Conservation (phyloP, 768 basidiomycete species). For the Termitomyces sp. region DNA sequence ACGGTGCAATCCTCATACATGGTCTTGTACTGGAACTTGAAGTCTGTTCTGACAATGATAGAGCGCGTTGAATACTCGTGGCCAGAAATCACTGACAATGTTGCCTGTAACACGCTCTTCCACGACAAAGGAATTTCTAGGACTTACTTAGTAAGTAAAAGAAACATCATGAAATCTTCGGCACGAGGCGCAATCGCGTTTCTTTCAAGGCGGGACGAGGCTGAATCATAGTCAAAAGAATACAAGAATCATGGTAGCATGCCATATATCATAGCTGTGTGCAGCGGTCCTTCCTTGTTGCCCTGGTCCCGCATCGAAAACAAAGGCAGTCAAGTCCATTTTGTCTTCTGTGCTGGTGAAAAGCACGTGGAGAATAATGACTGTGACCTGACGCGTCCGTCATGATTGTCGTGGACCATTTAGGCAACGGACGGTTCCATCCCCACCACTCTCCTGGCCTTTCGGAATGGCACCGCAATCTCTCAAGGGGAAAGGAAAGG, state of each 20-base stretch:
- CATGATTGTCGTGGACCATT: background rate
- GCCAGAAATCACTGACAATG: background rate
- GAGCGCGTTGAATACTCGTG: background rate
- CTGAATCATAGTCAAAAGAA: background rate
- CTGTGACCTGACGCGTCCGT: background rate
- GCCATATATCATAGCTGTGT: background rate
- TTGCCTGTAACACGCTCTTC: background rate
- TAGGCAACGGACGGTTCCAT: too few species aligned
- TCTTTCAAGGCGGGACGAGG: background rate
- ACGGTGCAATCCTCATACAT: background rate
- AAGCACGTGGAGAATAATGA: background rate
- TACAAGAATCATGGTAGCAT: background rate
- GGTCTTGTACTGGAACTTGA: background rate
- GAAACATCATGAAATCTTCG: background rate
- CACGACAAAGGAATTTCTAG: background rate
- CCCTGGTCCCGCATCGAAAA: background rate
- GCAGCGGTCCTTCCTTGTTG: background rate
- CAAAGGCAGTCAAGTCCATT: too few species aligned
- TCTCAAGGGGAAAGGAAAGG: constrained; percentile 4
- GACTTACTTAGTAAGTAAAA: background rate
- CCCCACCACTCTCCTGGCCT: background rate
- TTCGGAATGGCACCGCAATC: background rate
- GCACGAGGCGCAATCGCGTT: background rate
- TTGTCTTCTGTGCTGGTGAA: too few species aligned
- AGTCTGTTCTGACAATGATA: background rate